Percentiles rank a stretch among this genome's conserved stretches.
These are phyloP conservation scores for Gossypioides kirkii DNA, from an alignment of 345 rosid genomes.

Conservation along the genomic window DNA sequence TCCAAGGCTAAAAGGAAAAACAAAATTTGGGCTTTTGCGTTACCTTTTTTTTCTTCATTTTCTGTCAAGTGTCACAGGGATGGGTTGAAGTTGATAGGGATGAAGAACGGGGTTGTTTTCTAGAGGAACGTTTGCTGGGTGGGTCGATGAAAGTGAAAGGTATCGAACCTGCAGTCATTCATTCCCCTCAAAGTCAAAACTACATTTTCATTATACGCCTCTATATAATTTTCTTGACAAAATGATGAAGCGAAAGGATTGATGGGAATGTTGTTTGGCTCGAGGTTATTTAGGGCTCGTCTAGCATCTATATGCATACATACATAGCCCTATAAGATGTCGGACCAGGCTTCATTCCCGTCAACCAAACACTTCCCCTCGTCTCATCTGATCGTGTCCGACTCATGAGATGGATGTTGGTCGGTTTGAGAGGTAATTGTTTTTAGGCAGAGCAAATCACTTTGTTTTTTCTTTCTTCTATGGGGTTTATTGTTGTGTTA, in stretches of 20 bases:
- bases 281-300: slow-evolving; percentile 30
- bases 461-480: neutral
- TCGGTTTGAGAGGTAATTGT: neutral
- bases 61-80: neutral
- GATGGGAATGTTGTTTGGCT: slow-evolving; percentile 57
- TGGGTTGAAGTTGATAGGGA: neutral
- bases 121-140: slow-evolving; percentile 16
- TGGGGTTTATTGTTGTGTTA: neutral
- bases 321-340: slow-evolving; percentile 26
- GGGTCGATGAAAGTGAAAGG: slow-evolving; percentile 17
- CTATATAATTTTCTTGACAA: no score
- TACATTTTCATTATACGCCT: neutral
- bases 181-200: slow-evolving; percentile 12
- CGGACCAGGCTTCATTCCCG: slow-evolving; percentile 69
- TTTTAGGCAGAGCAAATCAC: neutral
- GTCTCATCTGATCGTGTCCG: neutral
- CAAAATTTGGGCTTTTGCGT: neutral
- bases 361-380: slow-evolving; percentile 29
- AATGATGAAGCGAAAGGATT: slow-evolving; percentile 20
- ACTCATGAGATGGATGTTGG: neutral
- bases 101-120: neutral
- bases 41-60: neutral
- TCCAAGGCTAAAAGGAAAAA: neutral
- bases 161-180: slow-evolving; percentile 25
- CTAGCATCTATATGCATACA: neutral